Evolutionary conservation across 805 yeast genomes (phyloP).

Genomic region (Isabelozyma heimii): DNA sequence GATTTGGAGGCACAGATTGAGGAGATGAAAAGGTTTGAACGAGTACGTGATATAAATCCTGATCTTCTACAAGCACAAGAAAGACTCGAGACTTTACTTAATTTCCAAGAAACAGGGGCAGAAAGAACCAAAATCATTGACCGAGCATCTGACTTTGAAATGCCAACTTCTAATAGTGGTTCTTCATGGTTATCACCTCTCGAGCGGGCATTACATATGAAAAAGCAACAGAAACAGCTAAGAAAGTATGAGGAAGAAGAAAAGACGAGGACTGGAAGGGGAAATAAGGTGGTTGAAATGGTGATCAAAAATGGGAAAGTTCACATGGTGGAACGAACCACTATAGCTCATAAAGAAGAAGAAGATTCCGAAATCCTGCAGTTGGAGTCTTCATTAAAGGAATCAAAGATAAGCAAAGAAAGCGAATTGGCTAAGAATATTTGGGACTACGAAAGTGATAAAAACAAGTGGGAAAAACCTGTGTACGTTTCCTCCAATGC

Average conservation of each 20-base stretch:
- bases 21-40: slow-evolving; percentile 43
- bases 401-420: slow-evolving; percentile 24
- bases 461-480: slow-evolving; percentile 54
- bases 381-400: slow-evolving; percentile 31
- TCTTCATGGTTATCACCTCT: slow-evolving; percentile 83
- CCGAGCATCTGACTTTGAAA: slow-evolving; percentile 83
- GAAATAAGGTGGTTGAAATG: slow-evolving; percentile 72
- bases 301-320: slow-evolving; percentile 81
- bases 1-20: slow-evolving; percentile 40
- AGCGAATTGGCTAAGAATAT: slow-evolving; percentile 29
- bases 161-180: slow-evolving; percentile 46
- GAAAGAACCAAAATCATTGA: slow-evolving; percentile 92
- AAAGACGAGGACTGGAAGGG: slow-evolving; percentile 64
- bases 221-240: slow-evolving; percentile 76
- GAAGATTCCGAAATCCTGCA: slow-evolving; percentile 33
- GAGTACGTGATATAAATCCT: slow-evolving; percentile 44
- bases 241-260: slow-evolving; percentile 62
- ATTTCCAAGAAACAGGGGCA: slow-evolving; percentile 82
- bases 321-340: slow-evolving; percentile 48
- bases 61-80: slow-evolving; percentile 70
- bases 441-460: slow-evolving; percentile 64
- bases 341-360: slow-evolving; percentile 14
- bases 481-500: slow-evolving; percentile 24
- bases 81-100: slow-evolving; percentile 67
- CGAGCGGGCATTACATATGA: slow-evolving; percentile 84